Percentiles rank a stretch among this genome's conserved stretches.
Evolutionary conservation across 225 moss, liverwort and hornwort genomes (phyloP).

Genomic region (Ulota crispa): DNA sequence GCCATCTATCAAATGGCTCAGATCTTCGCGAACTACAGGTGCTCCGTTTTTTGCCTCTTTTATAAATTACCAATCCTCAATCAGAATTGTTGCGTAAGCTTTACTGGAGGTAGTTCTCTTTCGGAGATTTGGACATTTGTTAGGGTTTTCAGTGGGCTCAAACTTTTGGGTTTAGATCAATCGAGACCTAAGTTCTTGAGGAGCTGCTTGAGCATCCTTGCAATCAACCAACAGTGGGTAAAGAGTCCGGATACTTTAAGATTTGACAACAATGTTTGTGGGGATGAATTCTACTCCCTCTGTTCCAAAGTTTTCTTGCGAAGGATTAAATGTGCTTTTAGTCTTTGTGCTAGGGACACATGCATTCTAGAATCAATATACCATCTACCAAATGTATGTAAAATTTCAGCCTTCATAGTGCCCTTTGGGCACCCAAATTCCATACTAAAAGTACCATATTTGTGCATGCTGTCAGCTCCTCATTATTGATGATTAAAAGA

Average conservation of each 20-base stretch:
- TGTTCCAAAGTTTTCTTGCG: no score
- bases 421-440: no score
- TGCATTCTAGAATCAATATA: no score
- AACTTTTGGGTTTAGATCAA: neutral
- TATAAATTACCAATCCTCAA: neutral
- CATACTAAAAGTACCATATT: no score
- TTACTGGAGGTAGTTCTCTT: neutral
- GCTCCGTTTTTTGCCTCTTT: neutral
- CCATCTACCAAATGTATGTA: no score
- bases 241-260: neutral
- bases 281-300: no score
- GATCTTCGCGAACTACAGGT: constrained; percentile 20
- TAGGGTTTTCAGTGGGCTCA: neutral
- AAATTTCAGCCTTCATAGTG: no score
- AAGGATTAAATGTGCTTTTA: no score
- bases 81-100: neutral
- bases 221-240: neutral
- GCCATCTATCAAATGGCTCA: constrained; percentile 1
- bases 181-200: neutral
- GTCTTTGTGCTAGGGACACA: no score
- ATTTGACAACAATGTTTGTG: no score
- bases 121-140: neutral
- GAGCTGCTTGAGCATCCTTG: neutral
- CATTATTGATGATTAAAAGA: no score
- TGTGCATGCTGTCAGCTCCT: no score